Base-by-base conservation (phyloP, 352 stramenopile species). In the Hyaloperonospora brassicae region DNA sequence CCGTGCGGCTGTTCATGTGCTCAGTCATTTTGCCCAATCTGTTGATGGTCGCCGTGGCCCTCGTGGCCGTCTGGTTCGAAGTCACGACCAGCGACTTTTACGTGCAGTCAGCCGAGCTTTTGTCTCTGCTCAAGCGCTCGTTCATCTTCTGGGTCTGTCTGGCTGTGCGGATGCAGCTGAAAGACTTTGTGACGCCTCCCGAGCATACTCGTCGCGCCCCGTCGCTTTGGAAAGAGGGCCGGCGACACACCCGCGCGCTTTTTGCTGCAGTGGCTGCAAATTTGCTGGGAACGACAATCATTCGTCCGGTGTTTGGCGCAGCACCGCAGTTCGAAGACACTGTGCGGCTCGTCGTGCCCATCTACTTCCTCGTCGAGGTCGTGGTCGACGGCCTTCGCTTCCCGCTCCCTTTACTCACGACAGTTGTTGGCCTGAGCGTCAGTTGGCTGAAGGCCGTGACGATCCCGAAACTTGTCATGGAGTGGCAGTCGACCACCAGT, bases 361-460 rank as follows among this genome's bases (percentile, higher is more conserved):
- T 84, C 31, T 88, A 86, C 63, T 57, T 71, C 14, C 31, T 66
- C 2, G 68, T 86, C 11, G 71, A 75, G 56, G 35, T 72, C 25
- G 55, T 66, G 13, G 50, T 84, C 10, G 71, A 68, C 6, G 46
- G 66, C 12, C 43, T 89, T 9, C 48, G 42, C 17, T 51, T 89
- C 8, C 79, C 79, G 5, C 50, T 68, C 24, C 42, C 62, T 13
- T 22, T 84, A 14, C 57, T 89, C 17, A 72, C 81, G 52, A 64
- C 70, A n/a, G 41, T 76, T 14, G 55, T 82, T 23, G 73, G 74
- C 17, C 57, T 87, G n/a, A 57, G 65, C 50, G 76, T 89, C 44
- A 79, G 76, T 53, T 89, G 79, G 79, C 58, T 87, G 46, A 89
- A 89, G 64, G 72, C 79, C 50, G 64, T 86, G 50, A 86, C 69